phyloP scores from a whole-genome alignment of 2,329 filamentous ascomycete species.

The Cladosporium sp. region DNA sequence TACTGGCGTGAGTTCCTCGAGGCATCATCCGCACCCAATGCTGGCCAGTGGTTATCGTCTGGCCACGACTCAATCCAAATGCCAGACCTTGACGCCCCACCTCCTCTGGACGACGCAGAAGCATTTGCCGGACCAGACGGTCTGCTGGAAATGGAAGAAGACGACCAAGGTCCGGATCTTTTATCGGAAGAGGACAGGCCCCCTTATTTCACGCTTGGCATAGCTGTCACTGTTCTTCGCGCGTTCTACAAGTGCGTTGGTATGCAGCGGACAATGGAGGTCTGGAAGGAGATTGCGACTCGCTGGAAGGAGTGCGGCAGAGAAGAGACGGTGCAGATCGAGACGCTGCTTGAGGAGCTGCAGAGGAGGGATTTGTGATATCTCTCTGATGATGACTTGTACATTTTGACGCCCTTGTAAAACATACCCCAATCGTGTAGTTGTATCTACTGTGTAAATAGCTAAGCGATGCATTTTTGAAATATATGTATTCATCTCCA shows the following conservation, averaged over 20 bases:
- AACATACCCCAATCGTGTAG: conserved; percentile 8
- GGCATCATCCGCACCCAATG: conserved; percentile 27
- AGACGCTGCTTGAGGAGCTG: neutral
- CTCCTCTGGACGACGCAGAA: neutral
- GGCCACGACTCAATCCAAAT: neutral
- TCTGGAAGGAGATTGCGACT: conserved; percentile 52
- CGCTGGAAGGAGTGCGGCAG: conserved; percentile 38
- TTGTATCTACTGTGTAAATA: conserved; percentile 9
- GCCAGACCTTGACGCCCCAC: neutral
- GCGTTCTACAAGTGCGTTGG: conserved; percentile 66
- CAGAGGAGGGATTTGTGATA: neutral
- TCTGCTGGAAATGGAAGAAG: conserved; percentile 26
- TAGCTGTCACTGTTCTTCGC: conserved; percentile 61
- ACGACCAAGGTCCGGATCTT: conserved; percentile 25
- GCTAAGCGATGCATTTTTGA: neutral
- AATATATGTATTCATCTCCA: neutral
- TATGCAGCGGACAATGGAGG: conserved; percentile 53
- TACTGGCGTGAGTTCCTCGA: conserved; percentile 67
- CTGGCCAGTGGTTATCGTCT: neutral
- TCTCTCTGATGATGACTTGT: neutral
- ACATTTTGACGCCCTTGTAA: conserved; percentile 3
- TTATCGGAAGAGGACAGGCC: conserved; percentile 28
- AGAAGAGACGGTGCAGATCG: neutral
- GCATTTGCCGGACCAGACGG: conserved; percentile 21
- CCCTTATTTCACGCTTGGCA: conserved; percentile 47